These are phyloP conservation scores for Aegilops speltoides DNA, from an alignment of 176 grass and related monocot genomes.

Conservation along the genomic window DNA sequence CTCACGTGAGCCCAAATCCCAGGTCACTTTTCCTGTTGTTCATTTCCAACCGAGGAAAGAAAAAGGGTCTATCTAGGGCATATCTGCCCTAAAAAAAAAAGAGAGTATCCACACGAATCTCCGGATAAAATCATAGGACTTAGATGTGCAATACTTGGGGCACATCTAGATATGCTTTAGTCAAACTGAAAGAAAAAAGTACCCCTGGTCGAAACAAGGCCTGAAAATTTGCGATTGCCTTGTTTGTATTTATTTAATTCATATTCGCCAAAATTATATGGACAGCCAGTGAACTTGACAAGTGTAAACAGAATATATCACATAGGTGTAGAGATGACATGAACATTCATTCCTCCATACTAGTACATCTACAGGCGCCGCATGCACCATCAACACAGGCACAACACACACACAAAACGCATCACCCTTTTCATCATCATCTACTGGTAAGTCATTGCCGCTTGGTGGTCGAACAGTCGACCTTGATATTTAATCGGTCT, in stretches of 20 bases:
- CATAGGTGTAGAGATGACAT: background rate
- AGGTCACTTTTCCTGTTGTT: background rate
- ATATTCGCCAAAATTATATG: background rate
- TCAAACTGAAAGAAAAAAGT: background rate
- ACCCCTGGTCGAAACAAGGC: background rate
- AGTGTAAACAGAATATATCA: background rate
- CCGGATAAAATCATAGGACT: no score
- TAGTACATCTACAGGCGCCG: background rate
- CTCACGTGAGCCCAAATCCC: background rate
- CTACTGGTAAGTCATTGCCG: background rate
- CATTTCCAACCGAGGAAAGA: background rate
- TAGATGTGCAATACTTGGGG: no score
- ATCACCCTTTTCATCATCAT: background rate
- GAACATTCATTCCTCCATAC: background rate
- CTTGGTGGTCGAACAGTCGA: background rate
- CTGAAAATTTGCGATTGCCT: background rate
- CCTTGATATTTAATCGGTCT: background rate
- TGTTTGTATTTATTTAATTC: background rate
- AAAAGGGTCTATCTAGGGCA: no score
- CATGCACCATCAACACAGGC: background rate
- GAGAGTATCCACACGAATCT: no score
- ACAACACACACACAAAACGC: conserved; percentile 3
- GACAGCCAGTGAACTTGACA: background rate
- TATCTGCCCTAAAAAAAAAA: no score
- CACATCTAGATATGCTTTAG: no score